Base-by-base conservation (phyloP, 1,139 yeast genomes). In the Debaryomycetaceae sp. region DNA sequence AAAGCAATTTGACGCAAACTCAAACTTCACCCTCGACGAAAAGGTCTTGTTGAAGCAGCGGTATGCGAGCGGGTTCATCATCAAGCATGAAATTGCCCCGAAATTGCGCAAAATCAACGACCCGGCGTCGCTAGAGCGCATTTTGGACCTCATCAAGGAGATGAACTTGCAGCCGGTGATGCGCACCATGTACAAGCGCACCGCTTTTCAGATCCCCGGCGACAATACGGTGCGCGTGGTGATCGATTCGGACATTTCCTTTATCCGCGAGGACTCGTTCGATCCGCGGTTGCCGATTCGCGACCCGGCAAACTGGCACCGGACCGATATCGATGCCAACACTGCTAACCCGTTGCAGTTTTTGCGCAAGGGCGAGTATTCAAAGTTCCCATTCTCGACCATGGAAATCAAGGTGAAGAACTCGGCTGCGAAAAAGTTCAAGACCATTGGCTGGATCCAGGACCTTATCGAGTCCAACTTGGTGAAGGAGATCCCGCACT, bases 191-290 rank as follows among this genome's bases (percentile, higher is more conserved):
- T 90, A 90, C 60, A 86, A 87, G 57, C 80, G 98, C 67, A 90
- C 98, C 26, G 98, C 98, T 5, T 90, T 90, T 72, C 98, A 90
- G 60, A 72, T 90, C 34, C 98, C 98, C 3, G 98, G 98, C 36
- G 98, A 90, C 55, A 98, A 98, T 4, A 75, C 98, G 51, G 98
- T 90, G 27, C 86, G 98, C 66, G 90, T 92, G 40, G 90, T 97
- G 29, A 74, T 90, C 40, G 98, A 90, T 53, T 87, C 98, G 1
- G 97, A 90, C 56, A 70, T 90, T 41, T 67, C 93, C 16, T 83
- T 90, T 95, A 86, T 87, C 25, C 78, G 98, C 54, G 98, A 90
- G 58, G 98, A 90, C 54, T 78, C 90, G 53, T 90, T 90, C 49
- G 98, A 90, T 54, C 95, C 95, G 22, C 13, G 13, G 13, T n/a